Conservation (phyloP, 78 protist species). For the Dictyostelium citrinum region DNA sequence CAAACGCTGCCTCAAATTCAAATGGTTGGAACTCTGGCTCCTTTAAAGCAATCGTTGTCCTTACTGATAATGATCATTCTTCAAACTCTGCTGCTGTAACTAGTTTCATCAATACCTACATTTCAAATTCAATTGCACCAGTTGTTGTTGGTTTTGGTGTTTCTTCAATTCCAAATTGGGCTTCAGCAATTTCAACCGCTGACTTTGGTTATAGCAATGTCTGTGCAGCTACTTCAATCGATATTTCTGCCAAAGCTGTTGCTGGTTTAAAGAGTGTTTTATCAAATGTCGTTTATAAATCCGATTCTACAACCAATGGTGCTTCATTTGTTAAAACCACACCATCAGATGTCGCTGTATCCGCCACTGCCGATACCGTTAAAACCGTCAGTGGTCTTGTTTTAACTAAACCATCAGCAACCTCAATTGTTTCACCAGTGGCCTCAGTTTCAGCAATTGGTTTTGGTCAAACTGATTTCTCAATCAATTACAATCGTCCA, state of each 20-base stretch:
- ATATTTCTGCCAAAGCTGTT: neutral
- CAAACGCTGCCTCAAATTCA: neutral
- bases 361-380: neutral
- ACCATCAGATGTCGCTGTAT: neutral
- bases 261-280: neutral
- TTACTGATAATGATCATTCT: constrained; percentile 37
- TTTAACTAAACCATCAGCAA: neutral
- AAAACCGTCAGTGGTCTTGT: neutral
- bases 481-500: neutral
- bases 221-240: neutral
- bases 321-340: neutral
- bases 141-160: neutral
- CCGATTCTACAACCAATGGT: neutral
- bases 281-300: neutral
- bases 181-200: neutral
- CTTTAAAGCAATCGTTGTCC: neutral
- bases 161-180: neutral
- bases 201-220: neutral
- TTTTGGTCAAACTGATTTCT: neutral
- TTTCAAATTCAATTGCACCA: neutral
- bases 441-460: neutral
- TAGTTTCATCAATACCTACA: neutral
- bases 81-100: neutral
- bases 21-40: neutral
- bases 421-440: neutral